Base-by-base conservation (phyloP, 768 basidiomycete species). In the Gloeophyllum trabeum region DNA sequence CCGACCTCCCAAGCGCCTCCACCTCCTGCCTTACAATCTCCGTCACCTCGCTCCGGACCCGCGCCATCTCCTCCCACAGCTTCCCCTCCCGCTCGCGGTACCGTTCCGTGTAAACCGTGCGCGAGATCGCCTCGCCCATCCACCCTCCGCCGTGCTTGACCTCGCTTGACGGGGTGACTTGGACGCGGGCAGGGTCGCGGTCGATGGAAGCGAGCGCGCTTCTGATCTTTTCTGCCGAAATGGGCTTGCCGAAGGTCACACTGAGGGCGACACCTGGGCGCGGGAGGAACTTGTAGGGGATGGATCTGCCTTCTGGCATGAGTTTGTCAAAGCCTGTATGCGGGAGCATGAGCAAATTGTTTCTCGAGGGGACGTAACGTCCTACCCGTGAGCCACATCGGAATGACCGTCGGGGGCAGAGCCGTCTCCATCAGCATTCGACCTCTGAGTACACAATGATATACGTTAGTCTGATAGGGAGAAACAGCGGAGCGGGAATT, bases 321-420 rank as follows among this genome's bases (percentile, higher is more conserved):
- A 96, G 65, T 48, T 76, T 67, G 53, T 98, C 87, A 49, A 93
- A 96, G 3, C 81, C 80, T 81, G 48, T 18, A 13, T 34, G 23
- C 18, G 6, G 6, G 4, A 25, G 21, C 6, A 6, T 26, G 6
- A 24, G 24, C n/a, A n/a, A 5, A 1, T 40, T 40, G 21, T 12
- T 10, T 23, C 24, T 13, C n/a, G 12, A 20, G 20, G n/a, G 4
- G 21, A 16, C 26, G 24, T n/a, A 6, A 5, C 35, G 12, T 44
- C 64, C n/a, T 40, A 73, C 82, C 81, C n/a, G 84, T 81, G 10
- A 97, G 65, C 90, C 90, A 98, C 72, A 96, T 86, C 2, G 93
- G 93, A 47, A 98, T 81, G 44, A 96, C 76, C 18, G 79, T 59
- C 2, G 93, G 93, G 35, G 76, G 70, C n/a, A 65, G 52, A 12